Evolutionary conservation across 805 yeast species (phyloP), one percentile per base, ranked within the genome.

Genomic region (Metahyphopichia silvanorum): DNA sequence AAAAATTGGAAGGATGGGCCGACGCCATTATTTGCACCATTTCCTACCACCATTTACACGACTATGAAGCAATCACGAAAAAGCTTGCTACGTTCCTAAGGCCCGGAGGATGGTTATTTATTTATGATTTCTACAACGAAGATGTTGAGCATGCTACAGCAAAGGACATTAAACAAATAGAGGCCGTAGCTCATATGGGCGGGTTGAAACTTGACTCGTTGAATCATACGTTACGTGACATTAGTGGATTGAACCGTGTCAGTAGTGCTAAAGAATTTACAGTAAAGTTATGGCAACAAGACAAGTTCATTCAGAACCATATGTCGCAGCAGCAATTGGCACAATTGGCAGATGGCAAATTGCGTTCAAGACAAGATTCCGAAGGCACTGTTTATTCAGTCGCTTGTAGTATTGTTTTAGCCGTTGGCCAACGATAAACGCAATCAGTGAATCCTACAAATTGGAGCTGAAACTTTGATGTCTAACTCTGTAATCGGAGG

Each of bases 71-170:
- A 3, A 54, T 63, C 7, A 55, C 66, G 8, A 38, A 40, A 36
- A 53, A 51, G 35, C 42, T 68, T 36, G 49, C 53, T 6, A 42
- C 53, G 4, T 60, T 66, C 35, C 51, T 68, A 35, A 49, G 40
- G 11, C 50, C 53, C 0, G 56, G 55, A 3, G 74, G 72, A 2
- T 45, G 49, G 43, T 40, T 67, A 17, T 49, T 59, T 23, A 51
- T 66, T 9, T 33, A 60, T 15, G 74, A 68, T 35, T 63, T 66
- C 35, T 63, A 60, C 42, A 67, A 66, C 31, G 58, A 50, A 18
- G 60, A 55, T 30, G 56, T 52, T 4, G 60, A 55, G 33, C 26
- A 25, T 32, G 32, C 26, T n/a, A 20, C 25, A n/a, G 11, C 21
- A 7, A 31, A 21, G 4, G 34, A 14, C 24, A 25, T 28, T 12